A percentile compares a stretch with the other conserved stretches of the same genome.
Conservation (phyloP, 106 monocot genomes). For the Allium fistulosum region DNA sequence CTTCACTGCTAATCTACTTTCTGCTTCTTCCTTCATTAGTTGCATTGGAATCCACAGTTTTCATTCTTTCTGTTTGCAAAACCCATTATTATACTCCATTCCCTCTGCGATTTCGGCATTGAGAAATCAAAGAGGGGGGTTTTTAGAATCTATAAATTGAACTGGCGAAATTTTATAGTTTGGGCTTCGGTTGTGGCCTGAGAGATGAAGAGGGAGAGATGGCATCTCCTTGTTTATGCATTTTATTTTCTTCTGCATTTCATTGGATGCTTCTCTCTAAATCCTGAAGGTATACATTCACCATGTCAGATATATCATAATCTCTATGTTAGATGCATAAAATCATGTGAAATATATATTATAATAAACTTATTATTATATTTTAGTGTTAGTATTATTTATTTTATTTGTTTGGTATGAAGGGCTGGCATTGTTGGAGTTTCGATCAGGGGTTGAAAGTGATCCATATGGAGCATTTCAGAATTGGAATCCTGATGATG, state of each 20-base stretch:
- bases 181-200: not conserved
- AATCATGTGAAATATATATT: too few species aligned
- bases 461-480: slow-evolving; percentile 55
- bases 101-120: slow-evolving; percentile 9
- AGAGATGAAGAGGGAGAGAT: slow-evolving; percentile 21
- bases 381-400: not conserved
- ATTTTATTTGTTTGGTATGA: not conserved
- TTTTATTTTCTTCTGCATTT: slow-evolving; percentile 23
- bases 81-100: not conserved
- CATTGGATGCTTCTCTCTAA: slow-evolving; percentile 37
- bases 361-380: not conserved
- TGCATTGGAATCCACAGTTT: slow-evolving; percentile 2
- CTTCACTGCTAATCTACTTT: not conserved
- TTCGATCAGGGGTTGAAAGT: slow-evolving; percentile 56
- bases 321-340: too few species aligned
- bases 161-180: not conserved
- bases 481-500: slow-evolving; percentile 50
- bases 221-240: slow-evolving; percentile 15
- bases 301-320: not conserved
- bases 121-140: slow-evolving; percentile 9
- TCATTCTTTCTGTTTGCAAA: not conserved
- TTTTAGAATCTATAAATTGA: not conserved
- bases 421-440: slow-evolving; percentile 59
- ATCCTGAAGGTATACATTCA: slow-evolving; percentile 34
- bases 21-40: not conserved